Evolutionary conservation across 148 eudicot genomes (phyloP), one percentile per base, ranked within the genome.

Genomic region (Chenopodium berlandieri): DNA sequence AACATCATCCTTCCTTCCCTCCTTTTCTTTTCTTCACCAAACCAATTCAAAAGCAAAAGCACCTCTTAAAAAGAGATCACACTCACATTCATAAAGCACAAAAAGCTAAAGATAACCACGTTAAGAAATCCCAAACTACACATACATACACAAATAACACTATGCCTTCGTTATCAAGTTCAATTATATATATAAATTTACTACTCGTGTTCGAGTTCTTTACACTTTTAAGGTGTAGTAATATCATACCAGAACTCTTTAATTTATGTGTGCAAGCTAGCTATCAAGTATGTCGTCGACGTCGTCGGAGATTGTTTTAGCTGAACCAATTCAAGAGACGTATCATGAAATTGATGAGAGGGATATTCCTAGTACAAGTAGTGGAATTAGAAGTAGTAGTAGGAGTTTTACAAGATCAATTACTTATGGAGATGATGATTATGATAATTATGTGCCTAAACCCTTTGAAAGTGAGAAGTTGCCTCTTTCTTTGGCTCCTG

Each of bases 391-490:
- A 34, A 34, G 37, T 34, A 11, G 81, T 76, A 80, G 86, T 34
- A 88, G 80, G 50, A 84, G 62, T 75, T 66, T 44, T 50, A 88
- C 87, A 0, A 90, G 94, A 84, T 86, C 89, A 4, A 86, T 95
- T 73, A 90, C 97, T 78, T 88, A 67, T 71, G 86, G 78, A 70
- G 50, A 37, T 76, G 73, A 34, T 71, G 86, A 83, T 60, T 31
- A 37, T 70, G 73, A 48, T 40, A 81, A 86, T 9, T 84, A 85
- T 76, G 87, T 85, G 44, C 87, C 94, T 0, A 94, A 94, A 80
- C 94, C 91, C 20, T 95, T 95, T 75, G 99, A 95, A 64, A 93
- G 97, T 80, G 99, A 95, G 89, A 93, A 91, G 73, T 75, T 95
- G 81, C 99, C 99, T 0, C 91, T 91, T 6, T 86, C 92, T 16